phyloP scores from a whole-genome alignment of 73 alveolate species.

The Symbiodinium pilosum region DNA sequence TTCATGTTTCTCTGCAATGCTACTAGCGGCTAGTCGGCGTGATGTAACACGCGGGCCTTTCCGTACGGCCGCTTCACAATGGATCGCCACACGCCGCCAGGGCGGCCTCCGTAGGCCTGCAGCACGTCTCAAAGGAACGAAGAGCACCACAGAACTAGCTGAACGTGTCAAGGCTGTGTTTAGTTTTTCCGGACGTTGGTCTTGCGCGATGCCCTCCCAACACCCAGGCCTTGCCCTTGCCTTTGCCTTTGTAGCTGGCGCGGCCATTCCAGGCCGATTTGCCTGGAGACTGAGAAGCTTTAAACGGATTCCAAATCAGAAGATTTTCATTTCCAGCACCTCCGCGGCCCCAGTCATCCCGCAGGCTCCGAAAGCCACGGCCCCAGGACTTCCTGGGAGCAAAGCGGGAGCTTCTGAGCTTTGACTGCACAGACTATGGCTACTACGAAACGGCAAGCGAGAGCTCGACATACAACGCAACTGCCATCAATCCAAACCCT shows the following conservation, averaged over 20 bases:
- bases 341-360: slow-evolving; percentile 17
- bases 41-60: neutral
- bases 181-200: too few relatives aligned
- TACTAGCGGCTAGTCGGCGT: too few relatives aligned
- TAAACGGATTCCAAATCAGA: neutral
- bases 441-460: too few relatives aligned
- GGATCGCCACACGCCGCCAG: slow-evolving; percentile 88
- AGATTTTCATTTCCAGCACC: neutral
- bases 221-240: slow-evolving; percentile 51
- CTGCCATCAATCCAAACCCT: neutral
- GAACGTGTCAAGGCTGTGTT: too few relatives aligned
- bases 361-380: slow-evolving; percentile 10
- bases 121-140: too few relatives aligned
- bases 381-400: slow-evolving; percentile 2
- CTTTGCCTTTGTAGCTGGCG: slow-evolving; percentile 61
- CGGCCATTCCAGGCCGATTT: slow-evolving; percentile 17
- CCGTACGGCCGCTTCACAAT: slow-evolving; percentile 80
- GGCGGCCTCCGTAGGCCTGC: neutral
- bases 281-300: neutral
- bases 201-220: too few relatives aligned
- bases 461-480: too few relatives aligned
- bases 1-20: too few relatives aligned
- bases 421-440: too few relatives aligned
- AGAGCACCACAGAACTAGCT: too few relatives aligned
- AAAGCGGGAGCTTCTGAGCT: too few relatives aligned